Evolutionary conservation across 441 rosid genomes (phyloP), one percentile per base, ranked within the genome.

Genomic region (Gossypium armourianum): DNA sequence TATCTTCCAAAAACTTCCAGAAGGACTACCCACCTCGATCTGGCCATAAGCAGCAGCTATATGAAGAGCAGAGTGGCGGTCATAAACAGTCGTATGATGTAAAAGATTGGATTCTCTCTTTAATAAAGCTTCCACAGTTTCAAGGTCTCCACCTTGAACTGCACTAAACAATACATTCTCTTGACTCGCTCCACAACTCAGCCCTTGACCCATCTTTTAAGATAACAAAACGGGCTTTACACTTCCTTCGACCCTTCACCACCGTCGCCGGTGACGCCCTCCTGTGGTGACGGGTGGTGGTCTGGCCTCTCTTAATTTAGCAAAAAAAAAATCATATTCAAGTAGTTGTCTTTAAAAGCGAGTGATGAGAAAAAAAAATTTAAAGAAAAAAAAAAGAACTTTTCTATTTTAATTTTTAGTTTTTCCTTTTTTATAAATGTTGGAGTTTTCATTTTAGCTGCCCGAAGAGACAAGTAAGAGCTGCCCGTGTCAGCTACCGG

Each of bases 31-130:
- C 21, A 82, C 98, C 96, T 93, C 93, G 89, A 91, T 86, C 93
- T 86, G 96, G 81, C 91, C 97, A 84, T 80, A 86, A 68, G 96
- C 92, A 72, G 98, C 98, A 69, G 98, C 97, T 66, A 93, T 73
- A 73, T 93, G 98, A 66, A 93, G 89, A 59, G 86, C 75, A 71
- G 92, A 91, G 78, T 91, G 92, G 29, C 90, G 92, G 81, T 89
- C 96, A 74, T 87, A 89, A 54, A 77, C 63, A 75, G 92, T 89
- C 23, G 82, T 82, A 43, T 84, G 86, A 16, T 77, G 72, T 59
- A 85, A 58, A 20, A 88, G 82, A 72, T 76, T 66, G 0, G 97
- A 87, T 52, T 90, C 87, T 74, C 80, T 71, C 73, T 72, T 74
- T 29, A 92, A 47, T 78, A 84, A 74, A 12, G 71, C 75, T 1